A percentile compares a stretch with the other conserved stretches of the same genome.
Evolutionary conservation across 805 yeast species (phyloP).

Genomic region (Komagataella ulmi): DNA sequence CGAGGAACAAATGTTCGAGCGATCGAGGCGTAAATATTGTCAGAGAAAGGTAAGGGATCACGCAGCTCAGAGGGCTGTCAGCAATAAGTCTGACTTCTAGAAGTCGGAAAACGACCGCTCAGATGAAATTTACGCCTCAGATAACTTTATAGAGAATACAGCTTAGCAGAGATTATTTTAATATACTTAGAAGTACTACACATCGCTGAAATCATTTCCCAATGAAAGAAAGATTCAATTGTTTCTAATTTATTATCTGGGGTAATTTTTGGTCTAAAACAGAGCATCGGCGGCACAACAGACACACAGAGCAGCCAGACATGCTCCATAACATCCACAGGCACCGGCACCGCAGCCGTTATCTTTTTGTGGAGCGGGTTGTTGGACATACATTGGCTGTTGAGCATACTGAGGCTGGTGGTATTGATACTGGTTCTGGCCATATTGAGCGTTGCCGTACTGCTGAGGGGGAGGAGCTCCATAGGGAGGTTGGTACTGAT

Average conservation of each 20-base stretch:
- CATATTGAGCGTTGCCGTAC: conserved; percentile 15
- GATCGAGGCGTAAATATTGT: too few species aligned
- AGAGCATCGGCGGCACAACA: conserved; percentile 3
- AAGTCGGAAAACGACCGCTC: neutral
- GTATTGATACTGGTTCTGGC: conserved; percentile 16
- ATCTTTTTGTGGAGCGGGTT: conserved; percentile 9
- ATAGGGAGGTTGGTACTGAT: conserved; percentile 8
- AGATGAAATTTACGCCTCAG: neutral
- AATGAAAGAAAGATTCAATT: neutral
- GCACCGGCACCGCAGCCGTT: conserved; percentile 4
- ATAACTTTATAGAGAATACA: neutral
- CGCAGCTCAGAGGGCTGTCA: neutral
- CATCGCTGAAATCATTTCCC: neutral
- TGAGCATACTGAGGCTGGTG: conserved; percentile 15
- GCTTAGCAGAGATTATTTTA: neutral
- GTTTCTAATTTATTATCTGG: neutral
- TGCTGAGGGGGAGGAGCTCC: conserved; percentile 12
- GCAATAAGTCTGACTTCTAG: neutral
- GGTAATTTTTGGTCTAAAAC: neutral
- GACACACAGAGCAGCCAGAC: conserved; percentile 8
- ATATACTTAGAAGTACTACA: neutral
- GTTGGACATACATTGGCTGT: conserved; percentile 19
- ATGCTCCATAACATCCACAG: conserved; percentile 16
- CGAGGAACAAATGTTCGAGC: too few species aligned
- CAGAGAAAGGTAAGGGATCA: too few species aligned